Evolutionary conservation across 441 rosid species (phyloP), one percentile per base, ranked within the genome.

Genomic region (Adansonia gregorii): DNA sequence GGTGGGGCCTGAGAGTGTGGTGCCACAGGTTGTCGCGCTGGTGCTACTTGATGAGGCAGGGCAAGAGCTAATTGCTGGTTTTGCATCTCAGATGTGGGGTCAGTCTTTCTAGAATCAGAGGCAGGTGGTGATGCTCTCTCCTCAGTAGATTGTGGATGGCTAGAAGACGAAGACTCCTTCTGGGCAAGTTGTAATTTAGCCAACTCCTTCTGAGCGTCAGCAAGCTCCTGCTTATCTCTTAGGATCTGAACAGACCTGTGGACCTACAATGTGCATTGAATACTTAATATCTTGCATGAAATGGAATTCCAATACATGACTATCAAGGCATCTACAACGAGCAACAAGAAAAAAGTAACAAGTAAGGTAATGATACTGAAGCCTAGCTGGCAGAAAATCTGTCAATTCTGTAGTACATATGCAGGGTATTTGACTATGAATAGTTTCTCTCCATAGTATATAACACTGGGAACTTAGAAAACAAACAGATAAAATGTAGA

Each of bases 191-290:
- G 98, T 82, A 95, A 92, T 86, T 89, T 95, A 46, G 94, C 94
- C 56, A 94, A 80, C 79, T 94, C 98, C 82, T 95, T 95, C 76
- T 95, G 97, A 20, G 98, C 76, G 7, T 95, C 98, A 5, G 92
- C 94, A 63, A 94, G 90, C 81, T 95, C 99, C 86, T 95, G 98
- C 84, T 94, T 94, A 83, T 95, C 99, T 83, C 98, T 90, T 15
- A 94, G 84, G 82, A 95, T 90, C 87, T 95, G 99, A 67, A 95
- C 95, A 59, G 98, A 95, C 82, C 97, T 88, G 75, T 94, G 97
- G 75, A 95, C 99, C 99, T 95, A 87, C 64, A 84, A 51, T n/a
- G 67, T 39, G 31, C 24, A 75, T 74, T 3, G 41, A 49, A 69
- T 48, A 49, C 43, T 65, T 67, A 24, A 79, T 8, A 70, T 65